Conservation (phyloP, 2,329 filamentous ascomycete genomes). For the Ophioceras dolichostomum region DNA sequence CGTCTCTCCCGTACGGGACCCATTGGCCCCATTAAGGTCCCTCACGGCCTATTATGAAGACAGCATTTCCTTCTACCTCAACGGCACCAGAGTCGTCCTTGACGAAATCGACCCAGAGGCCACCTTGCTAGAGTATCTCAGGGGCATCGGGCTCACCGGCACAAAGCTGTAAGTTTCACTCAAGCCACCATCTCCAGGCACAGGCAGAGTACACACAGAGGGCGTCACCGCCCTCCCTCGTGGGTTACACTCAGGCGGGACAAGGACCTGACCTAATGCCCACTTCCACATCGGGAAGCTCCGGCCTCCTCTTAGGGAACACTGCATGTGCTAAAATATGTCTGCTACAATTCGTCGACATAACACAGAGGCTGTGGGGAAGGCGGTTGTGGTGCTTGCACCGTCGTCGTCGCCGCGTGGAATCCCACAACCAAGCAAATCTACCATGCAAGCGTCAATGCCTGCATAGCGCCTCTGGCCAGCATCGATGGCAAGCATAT, state of each 20-base stretch:
- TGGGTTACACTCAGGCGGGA: too few species aligned
- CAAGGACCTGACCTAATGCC: too few species aligned
- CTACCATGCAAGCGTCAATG: slow-evolving; percentile 95
- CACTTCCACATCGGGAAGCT: too few species aligned
- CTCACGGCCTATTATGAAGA: slow-evolving; percentile 74
- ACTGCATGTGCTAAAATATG: too few species aligned
- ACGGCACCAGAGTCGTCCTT: slow-evolving; percentile 78
- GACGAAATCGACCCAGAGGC: slow-evolving; percentile 84
- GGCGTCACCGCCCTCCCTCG: too few species aligned
- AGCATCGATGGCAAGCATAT: slow-evolving; percentile 97
- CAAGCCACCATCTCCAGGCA: too few species aligned
- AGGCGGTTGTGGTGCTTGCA: slow-evolving; percentile 93
- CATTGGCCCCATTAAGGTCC: slow-evolving; percentile 23
- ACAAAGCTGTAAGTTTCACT: slow-evolving; percentile 66
- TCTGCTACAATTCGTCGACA: too few species aligned
- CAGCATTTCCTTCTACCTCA: slow-evolving; percentile 84
- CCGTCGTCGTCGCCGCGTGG: slow-evolving; percentile 84
- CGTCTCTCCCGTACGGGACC: slow-evolving; percentile 33
- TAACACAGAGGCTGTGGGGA: slow-evolving; percentile 76
- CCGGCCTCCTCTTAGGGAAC: too few species aligned
- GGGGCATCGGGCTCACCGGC: slow-evolving; percentile 85
- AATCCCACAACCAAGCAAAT: slow-evolving; percentile 88
- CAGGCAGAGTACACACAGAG: too few species aligned
- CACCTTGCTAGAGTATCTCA: slow-evolving; percentile 83
- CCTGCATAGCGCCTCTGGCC: slow-evolving; percentile 82